Evolutionary conservation across 805 yeast genomes (phyloP), one percentile per base, ranked within the genome.

Genomic region (Ogataea corticis): DNA sequence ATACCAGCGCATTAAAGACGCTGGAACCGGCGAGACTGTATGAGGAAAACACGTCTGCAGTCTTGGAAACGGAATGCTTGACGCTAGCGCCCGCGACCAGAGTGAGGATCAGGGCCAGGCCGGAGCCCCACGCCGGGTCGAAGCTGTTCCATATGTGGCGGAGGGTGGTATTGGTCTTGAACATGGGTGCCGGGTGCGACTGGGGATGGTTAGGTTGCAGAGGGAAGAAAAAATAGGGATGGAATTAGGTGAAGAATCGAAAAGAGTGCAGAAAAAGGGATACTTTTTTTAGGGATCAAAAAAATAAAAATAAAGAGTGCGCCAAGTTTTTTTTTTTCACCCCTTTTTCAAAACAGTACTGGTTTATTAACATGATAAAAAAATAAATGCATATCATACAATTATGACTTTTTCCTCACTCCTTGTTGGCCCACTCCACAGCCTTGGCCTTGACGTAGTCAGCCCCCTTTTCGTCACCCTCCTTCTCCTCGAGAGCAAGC

Each of bases 371-470:
- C 5, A 21, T 9, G 9, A 21, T 9, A 21, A 21, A 21, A 21
- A 21, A 21, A 21, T 9, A 21, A n/a, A n/a, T n/a, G n/a, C n/a
- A n/a, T n/a, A n/a, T n/a, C n/a, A n/a, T n/a, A n/a, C n/a, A n/a
- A n/a, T n/a, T n/a, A n/a, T n/a, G n/a, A n/a, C n/a, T n/a, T n/a
- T n/a, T n/a, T n/a, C n/a, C n/a, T 21, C 25, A 21, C 25, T 21
- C 25, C 25, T 18, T 16, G 25, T 15, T 16, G 30, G 66, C 69
- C 58, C 76, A 90, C 59, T 88, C 94, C 33, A 82, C 80, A 27
- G 98, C 98, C 69, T 85, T 86, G 15, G 96, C 88, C 73, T 89
- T 91, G 43, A 91, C 97, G 51, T 87, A 83, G 51, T 87, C 94
- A 45, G 80, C 79, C 41, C 84, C 79, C 68, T 82, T 85, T 38